phyloP scores from a whole-genome alignment of 805 yeast species.

The Metahyphopichia silvanorum region DNA sequence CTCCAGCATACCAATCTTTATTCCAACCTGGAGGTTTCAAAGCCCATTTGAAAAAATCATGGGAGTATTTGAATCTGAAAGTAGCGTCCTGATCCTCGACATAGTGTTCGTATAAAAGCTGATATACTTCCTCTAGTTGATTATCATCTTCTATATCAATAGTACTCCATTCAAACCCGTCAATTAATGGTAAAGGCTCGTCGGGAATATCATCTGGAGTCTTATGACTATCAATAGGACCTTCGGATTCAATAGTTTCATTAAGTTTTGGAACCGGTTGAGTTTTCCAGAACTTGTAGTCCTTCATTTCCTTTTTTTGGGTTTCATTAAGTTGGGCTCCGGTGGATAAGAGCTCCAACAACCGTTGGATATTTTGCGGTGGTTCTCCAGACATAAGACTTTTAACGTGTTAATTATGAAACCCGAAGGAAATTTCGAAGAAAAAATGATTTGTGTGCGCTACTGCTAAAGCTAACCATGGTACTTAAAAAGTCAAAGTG shows the following conservation, averaged over 20 bases:
- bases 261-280: slow-evolving; percentile 88
- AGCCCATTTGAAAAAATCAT: slow-evolving; percentile 87
- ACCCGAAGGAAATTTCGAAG: too few species aligned
- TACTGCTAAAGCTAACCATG: slow-evolving; percentile 22
- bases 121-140: slow-evolving; percentile 74
- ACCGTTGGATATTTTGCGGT: slow-evolving; percentile 51
- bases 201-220: slow-evolving; percentile 70
- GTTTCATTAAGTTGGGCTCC: slow-evolving; percentile 54
- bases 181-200: slow-evolving; percentile 65
- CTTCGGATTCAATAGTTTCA: slow-evolving; percentile 64
- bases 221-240: slow-evolving; percentile 72
- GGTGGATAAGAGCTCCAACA: slow-evolving; percentile 51
- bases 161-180: slow-evolving; percentile 87
- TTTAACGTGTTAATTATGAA: too few species aligned
- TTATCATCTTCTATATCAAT: slow-evolving; percentile 54
- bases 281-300: slow-evolving; percentile 95
- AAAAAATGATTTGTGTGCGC: slow-evolving; percentile 1
- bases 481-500: slow-evolving; percentile 42
- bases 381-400: slow-evolving; percentile 3
- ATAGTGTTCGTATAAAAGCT: slow-evolving; percentile 80
- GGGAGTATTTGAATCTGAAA: slow-evolving; percentile 85
- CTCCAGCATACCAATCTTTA: slow-evolving; percentile 89
- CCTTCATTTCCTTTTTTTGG: slow-evolving; percentile 73
- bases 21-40: slow-evolving; percentile 91
- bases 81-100: slow-evolving; percentile 93